Percentiles rank a stretch among this genome's conserved stretches.
Conservation (phyloP, 2,329 filamentous ascomycete species). For the Colletotrichum limetticola region DNA sequence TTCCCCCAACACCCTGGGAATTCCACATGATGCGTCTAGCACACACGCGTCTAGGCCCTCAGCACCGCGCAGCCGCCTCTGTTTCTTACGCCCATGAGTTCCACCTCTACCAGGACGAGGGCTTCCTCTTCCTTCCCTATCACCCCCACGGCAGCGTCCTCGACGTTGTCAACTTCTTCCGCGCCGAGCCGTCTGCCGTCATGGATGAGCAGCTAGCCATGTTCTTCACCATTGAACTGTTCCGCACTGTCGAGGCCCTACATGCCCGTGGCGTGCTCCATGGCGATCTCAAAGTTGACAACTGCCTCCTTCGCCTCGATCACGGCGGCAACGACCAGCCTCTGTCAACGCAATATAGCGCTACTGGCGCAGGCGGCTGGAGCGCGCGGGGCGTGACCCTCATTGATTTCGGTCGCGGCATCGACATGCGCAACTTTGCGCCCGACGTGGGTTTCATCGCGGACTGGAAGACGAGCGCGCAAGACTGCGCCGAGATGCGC, state of each 20-base stretch:
- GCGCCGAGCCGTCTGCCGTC: constrained; percentile 74
- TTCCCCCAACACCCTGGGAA: constrained; percentile 90
- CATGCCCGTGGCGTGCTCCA: constrained; percentile 85
- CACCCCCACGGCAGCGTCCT: constrained; percentile 91
- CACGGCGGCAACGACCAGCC: constrained; percentile 48
- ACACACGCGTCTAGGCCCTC: constrained; percentile 78
- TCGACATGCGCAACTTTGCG: constrained; percentile 89
- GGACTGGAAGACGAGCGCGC: constrained; percentile 89
- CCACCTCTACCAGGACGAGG: constrained; percentile 91
- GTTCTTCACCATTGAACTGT: constrained; percentile 93
- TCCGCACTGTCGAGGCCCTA: constrained; percentile 89
- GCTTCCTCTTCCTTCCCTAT: constrained; percentile 88
- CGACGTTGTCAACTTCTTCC: constrained; percentile 91
- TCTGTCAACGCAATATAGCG: constrained; percentile 74
- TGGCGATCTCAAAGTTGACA: constrained; percentile 95
- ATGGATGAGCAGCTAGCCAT: constrained; percentile 94
- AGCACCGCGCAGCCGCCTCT: constrained; percentile 78
- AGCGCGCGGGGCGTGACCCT: constrained; percentile 80
- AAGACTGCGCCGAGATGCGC: constrained; percentile 95
- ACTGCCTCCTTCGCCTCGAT: constrained; percentile 89
- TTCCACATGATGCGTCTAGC: constrained; percentile 94
- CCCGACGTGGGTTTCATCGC: constrained; percentile 88
- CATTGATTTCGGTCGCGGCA: constrained; percentile 94
- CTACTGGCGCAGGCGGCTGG: constrained; percentile 84
- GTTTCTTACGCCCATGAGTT: constrained; percentile 88